Percentiles rank a stretch among this genome's conserved stretches.
Evolutionary conservation across 495 filamentous ascomycete species (phyloP).

Genomic region (Pyrenula massariospora): DNA sequence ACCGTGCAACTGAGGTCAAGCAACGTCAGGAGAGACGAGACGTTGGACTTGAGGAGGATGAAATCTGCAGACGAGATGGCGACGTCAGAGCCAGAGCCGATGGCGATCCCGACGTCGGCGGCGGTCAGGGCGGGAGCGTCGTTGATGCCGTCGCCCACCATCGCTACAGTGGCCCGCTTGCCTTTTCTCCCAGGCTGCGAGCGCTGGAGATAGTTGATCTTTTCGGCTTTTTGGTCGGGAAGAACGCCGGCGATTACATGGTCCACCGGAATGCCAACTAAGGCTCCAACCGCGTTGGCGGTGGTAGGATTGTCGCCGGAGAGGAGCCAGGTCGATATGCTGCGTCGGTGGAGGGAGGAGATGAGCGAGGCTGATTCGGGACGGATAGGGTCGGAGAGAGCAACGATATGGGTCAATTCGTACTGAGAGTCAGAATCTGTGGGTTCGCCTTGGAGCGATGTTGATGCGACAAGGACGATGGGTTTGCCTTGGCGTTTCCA

Average conservation of each 20-base stretch:
- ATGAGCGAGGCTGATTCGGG: conserved; percentile 61
- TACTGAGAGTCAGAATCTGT: background rate
- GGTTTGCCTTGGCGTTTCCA: conserved; percentile 46
- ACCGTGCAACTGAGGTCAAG: conserved; percentile 59
- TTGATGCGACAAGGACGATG: conserved; percentile 54
- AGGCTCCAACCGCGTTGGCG: conserved; percentile 54
- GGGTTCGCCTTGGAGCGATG: conserved; percentile 9
- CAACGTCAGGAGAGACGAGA: conserved; percentile 59
- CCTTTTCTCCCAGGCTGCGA: conserved; percentile 3
- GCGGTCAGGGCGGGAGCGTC: conserved; percentile 78
- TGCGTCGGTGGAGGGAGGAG: conserved; percentile 46
- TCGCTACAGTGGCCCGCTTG: conserved; percentile 71
- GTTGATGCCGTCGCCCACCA: conserved; percentile 99
- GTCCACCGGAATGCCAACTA: conserved; percentile 58
- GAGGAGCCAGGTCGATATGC: conserved; percentile 76
- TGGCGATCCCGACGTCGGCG: conserved; percentile 74
- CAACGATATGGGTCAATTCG: conserved; percentile 59
- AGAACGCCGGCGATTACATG: conserved; percentile 84
- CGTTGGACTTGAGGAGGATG: conserved; percentile 66
- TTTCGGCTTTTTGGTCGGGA: conserved; percentile 74
- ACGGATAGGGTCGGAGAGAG: conserved; percentile 64
- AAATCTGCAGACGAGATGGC: conserved; percentile 75
- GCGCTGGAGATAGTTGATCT: conserved; percentile 67
- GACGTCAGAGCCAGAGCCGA: conserved; percentile 75
- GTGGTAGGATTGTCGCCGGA: conserved; percentile 61